Percentiles rank a stretch among this genome's conserved stretches.
Conservation (phyloP, 2,329 filamentous ascomycete genomes). For the Torrubiellomyces zombiae region DNA sequence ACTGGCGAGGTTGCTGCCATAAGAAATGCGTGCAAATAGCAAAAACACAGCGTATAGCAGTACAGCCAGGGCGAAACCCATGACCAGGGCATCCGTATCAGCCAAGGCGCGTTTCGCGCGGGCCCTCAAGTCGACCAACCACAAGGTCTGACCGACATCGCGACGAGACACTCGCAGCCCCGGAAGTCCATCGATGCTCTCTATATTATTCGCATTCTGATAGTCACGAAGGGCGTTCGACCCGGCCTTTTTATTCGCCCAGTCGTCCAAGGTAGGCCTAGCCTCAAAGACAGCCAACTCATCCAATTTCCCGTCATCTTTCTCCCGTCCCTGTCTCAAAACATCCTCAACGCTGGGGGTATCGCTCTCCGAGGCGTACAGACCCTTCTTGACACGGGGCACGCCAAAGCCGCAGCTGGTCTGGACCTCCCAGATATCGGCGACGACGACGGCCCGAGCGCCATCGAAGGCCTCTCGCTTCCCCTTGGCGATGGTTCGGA, state of each 20-base stretch:
- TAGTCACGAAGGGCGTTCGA: slow-evolving; percentile 36
- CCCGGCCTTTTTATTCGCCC: slow-evolving; percentile 29
- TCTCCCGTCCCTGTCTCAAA: slow-evolving; percentile 9
- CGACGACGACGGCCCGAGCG: slow-evolving; percentile 41
- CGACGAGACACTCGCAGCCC: slow-evolving; percentile 36
- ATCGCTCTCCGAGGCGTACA: slow-evolving; percentile 16
- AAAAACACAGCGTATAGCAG: slow-evolving; percentile 14
- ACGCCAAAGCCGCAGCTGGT: slow-evolving; percentile 52
- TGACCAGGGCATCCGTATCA: slow-evolving; percentile 15
- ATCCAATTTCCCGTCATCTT: slow-evolving; percentile 9
- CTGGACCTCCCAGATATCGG: slow-evolving; percentile 49
- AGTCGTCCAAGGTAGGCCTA: slow-evolving; percentile 37
- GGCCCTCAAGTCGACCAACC: slow-evolving; percentile 21
- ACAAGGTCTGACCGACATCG: slow-evolving; percentile 28
- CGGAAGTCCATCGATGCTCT: slow-evolving; percentile 41
- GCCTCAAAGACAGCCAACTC: slow-evolving; percentile 30
- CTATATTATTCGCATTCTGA: slow-evolving; percentile 35
- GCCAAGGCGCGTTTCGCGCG: slow-evolving; percentile 10
- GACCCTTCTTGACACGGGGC: slow-evolving; percentile 28
- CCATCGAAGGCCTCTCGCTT: slow-evolving; percentile 24
- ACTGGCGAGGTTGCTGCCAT: too few species aligned
- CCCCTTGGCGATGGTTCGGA: slow-evolving; percentile 23
- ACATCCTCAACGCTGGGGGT: slow-evolving; percentile 9
- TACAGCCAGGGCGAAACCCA: slow-evolving; percentile 16
- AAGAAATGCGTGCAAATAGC: too few species aligned